Percentiles rank a stretch among this genome's conserved stretches.
Conservation (phyloP, 2,329 filamentous ascomycete species). For the Epichloe amarillans region DNA sequence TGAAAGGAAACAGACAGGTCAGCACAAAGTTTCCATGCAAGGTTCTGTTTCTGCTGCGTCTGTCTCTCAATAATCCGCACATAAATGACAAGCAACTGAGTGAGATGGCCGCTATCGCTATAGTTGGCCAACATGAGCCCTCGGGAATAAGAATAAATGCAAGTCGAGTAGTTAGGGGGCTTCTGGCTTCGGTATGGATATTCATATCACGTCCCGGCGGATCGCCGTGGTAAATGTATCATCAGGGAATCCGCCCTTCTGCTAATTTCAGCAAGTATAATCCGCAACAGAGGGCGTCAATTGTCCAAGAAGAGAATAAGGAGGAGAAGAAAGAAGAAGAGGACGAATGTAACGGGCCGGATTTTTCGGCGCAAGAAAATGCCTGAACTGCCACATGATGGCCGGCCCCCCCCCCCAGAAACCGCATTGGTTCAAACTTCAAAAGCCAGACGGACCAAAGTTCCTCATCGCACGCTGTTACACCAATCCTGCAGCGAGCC, state of each 20-base stretch:
- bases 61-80: background rate
- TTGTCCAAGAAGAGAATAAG: background rate
- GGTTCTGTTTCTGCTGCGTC: too few species aligned
- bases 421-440: too few species aligned
- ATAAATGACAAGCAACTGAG: background rate
- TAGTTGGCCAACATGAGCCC: background rate
- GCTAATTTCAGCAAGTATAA: background rate
- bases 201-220: background rate
- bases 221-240: background rate
- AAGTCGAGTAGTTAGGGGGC: background rate
- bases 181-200: background rate
- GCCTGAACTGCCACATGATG: background rate
- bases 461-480: conserved; percentile 6
- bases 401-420: background rate
- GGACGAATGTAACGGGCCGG: too few species aligned
- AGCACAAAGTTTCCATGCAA: too few species aligned
- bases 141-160: background rate
- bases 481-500: conserved; percentile 19
- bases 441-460: background rate
- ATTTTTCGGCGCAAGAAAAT: background rate
- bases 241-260: background rate
- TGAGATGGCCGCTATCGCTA: background rate
- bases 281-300: background rate
- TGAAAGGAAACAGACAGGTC: too few species aligned
- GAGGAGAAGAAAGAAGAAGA: background rate